Conservation (phyloP, 352 stramenopile species). For the Phytophthora aleatoria region DNA sequence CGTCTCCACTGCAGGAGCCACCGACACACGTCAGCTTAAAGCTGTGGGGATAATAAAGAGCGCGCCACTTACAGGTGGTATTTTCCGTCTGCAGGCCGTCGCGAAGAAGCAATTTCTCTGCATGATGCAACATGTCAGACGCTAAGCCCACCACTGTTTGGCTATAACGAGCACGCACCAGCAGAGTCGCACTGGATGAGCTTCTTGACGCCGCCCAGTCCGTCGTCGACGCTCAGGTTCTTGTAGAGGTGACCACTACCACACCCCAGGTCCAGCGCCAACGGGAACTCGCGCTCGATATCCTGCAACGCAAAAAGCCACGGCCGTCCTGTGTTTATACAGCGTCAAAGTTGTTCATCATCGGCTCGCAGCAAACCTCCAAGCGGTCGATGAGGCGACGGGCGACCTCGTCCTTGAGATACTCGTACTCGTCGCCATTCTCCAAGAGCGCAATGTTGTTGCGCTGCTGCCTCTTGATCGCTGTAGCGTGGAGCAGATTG, state of each 20-base stretch:
- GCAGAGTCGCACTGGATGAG: slow-evolving; percentile 82
- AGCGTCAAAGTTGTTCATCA: neutral
- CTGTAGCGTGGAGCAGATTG: slow-evolving; percentile 33
- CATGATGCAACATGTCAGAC: slow-evolving; percentile 11
- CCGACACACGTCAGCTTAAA: slow-evolving; percentile 3
- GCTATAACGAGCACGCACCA: slow-evolving; percentile 29
- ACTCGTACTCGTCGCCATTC: slow-evolving; percentile 81
- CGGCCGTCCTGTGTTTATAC: neutral
- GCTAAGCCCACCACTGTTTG: neutral
- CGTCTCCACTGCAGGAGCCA: slow-evolving; percentile 55
- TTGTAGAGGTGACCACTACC: slow-evolving; percentile 87
- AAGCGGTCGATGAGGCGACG: slow-evolving; percentile 82
- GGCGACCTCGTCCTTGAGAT: slow-evolving; percentile 86
- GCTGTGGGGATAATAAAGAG: neutral
- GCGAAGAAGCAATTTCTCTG: slow-evolving; percentile 78
- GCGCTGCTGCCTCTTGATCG: slow-evolving; percentile 78
- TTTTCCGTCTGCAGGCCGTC: slow-evolving; percentile 43
- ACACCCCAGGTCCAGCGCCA: slow-evolving; percentile 80
- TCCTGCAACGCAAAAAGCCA: slow-evolving; percentile 42
- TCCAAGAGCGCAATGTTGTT: slow-evolving; percentile 72
- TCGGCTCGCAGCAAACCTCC: slow-evolving; percentile 41
- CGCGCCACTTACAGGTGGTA: slow-evolving; percentile 24
- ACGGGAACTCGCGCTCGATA: slow-evolving; percentile 81
- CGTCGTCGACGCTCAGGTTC: slow-evolving; percentile 71
- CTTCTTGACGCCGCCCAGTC: slow-evolving; percentile 73